These are phyloP conservation scores for Thymus mandschuricus DNA, from an alignment of 257 asterid species.

Conservation along the genomic window DNA sequence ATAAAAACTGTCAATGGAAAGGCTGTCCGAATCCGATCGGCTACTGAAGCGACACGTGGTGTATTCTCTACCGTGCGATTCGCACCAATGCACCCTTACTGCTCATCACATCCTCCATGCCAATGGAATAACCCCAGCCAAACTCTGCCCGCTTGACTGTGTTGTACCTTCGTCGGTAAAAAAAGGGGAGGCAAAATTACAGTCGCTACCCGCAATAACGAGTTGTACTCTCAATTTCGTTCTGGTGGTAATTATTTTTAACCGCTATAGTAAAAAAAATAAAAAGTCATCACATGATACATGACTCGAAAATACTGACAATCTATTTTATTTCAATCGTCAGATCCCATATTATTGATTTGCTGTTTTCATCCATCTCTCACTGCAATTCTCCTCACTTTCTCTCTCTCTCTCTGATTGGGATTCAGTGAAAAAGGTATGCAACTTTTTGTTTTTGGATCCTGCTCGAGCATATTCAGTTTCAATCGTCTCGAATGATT, in stretches of 20 bases:
- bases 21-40: neutral
- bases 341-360: constrained; percentile 37
- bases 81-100: constrained; percentile 16
- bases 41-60: constrained; percentile 10
- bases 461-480: constrained; percentile 22
- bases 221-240: constrained; percentile 28
- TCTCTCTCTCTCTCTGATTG: constrained; percentile 28
- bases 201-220: constrained; percentile 5
- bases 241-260: neutral
- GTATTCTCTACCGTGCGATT: constrained; percentile 2
- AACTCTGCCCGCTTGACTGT: neutral
- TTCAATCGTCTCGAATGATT: constrained; percentile 14
- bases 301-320: constrained; percentile 29
- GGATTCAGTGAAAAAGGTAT: constrained; percentile 32
- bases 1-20: constrained; percentile 2
- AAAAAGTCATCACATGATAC: constrained; percentile 35
- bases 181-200: neutral
- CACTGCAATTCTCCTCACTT: constrained; percentile 16
- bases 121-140: too few species aligned
- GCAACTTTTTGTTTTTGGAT: constrained; percentile 28
- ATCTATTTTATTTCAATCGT: constrained; percentile 21
- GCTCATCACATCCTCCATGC: constrained; percentile 22
- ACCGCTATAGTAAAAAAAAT: neutral
- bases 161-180: constrained; percentile 28
- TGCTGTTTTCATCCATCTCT: constrained; percentile 18